A percentile compares a stretch with the other conserved stretches of the same genome.
Evolutionary conservation across 805 yeast genomes (phyloP).

Genomic region (Candida bentonensis): DNA sequence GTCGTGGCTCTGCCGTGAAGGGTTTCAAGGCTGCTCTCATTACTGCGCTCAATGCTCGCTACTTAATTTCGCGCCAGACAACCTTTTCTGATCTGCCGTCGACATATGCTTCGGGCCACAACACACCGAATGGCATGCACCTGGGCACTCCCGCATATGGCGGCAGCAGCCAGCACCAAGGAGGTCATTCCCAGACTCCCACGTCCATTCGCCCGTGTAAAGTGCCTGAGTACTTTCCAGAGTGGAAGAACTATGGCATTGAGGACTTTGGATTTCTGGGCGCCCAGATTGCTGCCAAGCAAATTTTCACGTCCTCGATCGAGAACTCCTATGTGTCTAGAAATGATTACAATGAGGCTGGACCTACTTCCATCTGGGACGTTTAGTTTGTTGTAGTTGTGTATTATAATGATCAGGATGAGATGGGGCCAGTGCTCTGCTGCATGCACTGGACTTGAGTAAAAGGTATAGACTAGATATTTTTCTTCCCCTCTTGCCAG

Average conservation of each 20-base stretch:
- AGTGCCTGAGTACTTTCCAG: slow-evolving; percentile 85
- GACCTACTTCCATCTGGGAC: slow-evolving; percentile 79
- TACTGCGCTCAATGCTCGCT: slow-evolving; percentile 41
- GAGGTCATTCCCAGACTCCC: slow-evolving; percentile 56
- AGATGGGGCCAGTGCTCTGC: too few relatives aligned
- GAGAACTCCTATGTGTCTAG: slow-evolving; percentile 53
- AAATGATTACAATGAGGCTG: slow-evolving; percentile 60
- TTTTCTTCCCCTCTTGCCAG: too few relatives aligned
- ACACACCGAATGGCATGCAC: slow-evolving; percentile 24
- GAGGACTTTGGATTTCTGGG: slow-evolving; percentile 72
- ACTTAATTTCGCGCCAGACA: slow-evolving; percentile 27
- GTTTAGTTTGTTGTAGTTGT: slow-evolving; percentile 6
- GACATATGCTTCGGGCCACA: slow-evolving; percentile 18
- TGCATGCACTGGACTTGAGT: too few relatives aligned
- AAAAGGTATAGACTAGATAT: too few relatives aligned
- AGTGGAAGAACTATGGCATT: slow-evolving; percentile 76
- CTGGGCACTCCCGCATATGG: slow-evolving; percentile 7
- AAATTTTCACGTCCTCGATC: slow-evolving; percentile 52
- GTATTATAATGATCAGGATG: too few relatives aligned
- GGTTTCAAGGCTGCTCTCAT: slow-evolving; percentile 67
- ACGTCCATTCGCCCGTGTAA: slow-evolving; percentile 53
- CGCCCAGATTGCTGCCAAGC: slow-evolving; percentile 76
- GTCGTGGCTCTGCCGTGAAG: slow-evolving; percentile 58
- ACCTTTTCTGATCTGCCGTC: slow-evolving; percentile 26
- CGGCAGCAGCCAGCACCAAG: slow-evolving; percentile 7